Percentiles rank a stretch among this genome's conserved stretches.
Evolutionary conservation across 768 basidiomycete genomes (phyloP).

Genomic region (Panaeolus cyanescens): DNA sequence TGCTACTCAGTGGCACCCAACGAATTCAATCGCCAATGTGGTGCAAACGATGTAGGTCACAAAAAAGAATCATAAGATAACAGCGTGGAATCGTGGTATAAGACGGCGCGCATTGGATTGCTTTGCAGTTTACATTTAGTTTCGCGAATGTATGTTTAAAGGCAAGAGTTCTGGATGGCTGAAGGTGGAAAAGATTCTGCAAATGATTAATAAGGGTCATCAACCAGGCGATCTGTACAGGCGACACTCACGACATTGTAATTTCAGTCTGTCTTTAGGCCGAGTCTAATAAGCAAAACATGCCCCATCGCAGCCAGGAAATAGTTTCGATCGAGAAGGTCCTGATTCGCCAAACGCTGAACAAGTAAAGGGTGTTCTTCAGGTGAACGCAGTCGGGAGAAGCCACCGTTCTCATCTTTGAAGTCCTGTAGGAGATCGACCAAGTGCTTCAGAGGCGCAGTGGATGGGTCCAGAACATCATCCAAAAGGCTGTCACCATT

Average conservation of each 20-base stretch:
- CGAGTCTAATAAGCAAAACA: slow-evolving; percentile 40
- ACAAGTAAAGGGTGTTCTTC: slow-evolving; percentile 24
- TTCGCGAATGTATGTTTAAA: no score
- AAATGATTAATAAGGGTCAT: not conserved
- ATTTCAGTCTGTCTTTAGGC: slow-evolving; percentile 12
- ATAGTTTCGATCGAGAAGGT: slow-evolving; percentile 34
- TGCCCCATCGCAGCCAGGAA: slow-evolving; percentile 54
- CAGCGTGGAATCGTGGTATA: no score
- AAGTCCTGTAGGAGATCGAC: slow-evolving; percentile 30
- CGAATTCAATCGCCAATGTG: no score
- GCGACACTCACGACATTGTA: not conserved
- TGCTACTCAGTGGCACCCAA: no score
- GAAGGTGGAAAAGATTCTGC: not conserved
- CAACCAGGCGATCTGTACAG: not conserved
- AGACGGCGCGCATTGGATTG: no score
- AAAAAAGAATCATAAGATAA: no score
- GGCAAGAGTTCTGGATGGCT: no score
- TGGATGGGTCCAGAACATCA: slow-evolving; percentile 22
- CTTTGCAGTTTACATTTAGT: no score
- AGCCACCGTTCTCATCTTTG: slow-evolving; percentile 21
- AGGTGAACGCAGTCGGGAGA: slow-evolving; percentile 14
- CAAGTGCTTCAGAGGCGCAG: slow-evolving; percentile 36
- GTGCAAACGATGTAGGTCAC: no score
- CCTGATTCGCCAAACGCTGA: slow-evolving; percentile 34
- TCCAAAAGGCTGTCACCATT: not conserved